These are phyloP conservation scores for Mycena haematopus DNA, from an alignment of 768 basidiomycete genomes.

Conservation along the genomic window DNA sequence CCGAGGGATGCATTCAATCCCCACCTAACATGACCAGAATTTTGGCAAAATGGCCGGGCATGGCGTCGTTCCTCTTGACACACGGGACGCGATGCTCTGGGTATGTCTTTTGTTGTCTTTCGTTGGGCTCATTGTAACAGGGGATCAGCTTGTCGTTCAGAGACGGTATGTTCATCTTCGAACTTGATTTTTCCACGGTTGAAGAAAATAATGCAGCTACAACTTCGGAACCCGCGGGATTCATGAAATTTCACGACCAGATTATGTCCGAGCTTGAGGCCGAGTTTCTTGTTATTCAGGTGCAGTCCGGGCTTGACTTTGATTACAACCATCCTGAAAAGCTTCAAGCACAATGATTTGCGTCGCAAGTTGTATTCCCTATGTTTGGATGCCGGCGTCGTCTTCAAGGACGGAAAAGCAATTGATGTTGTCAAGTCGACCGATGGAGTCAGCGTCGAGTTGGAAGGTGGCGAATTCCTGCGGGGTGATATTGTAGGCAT, in stretches of 20 bases:
- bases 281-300: constrained; percentile 22
- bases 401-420: constrained; percentile 1
- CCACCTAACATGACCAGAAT: constrained; percentile 26
- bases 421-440: neutral
- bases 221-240: constrained; percentile 14
- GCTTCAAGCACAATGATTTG: constrained; percentile 18
- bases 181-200: neutral
- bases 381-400: constrained; percentile 17
- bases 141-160: constrained; percentile 15
- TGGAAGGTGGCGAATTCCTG: constrained; percentile 4
- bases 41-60: constrained; percentile 19
- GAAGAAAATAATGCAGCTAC: constrained; percentile 2
- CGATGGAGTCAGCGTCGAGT: neutral
- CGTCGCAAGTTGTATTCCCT: constrained; percentile 11
- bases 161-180: neutral
- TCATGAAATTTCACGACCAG: constrained; percentile 21
- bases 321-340: neutral
- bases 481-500: constrained; percentile 12
- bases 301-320: neutral
- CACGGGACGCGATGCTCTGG: constrained; percentile 10
- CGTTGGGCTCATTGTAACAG: neutral
- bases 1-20: constrained; percentile 16
- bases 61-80: constrained; percentile 8
- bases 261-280: constrained; percentile 21
- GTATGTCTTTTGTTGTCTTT: constrained; percentile 4